phyloP scores from a whole-genome alignment of 2,329 filamentous ascomycete species.

The Neoscytalidium dimidiatum region DNA sequence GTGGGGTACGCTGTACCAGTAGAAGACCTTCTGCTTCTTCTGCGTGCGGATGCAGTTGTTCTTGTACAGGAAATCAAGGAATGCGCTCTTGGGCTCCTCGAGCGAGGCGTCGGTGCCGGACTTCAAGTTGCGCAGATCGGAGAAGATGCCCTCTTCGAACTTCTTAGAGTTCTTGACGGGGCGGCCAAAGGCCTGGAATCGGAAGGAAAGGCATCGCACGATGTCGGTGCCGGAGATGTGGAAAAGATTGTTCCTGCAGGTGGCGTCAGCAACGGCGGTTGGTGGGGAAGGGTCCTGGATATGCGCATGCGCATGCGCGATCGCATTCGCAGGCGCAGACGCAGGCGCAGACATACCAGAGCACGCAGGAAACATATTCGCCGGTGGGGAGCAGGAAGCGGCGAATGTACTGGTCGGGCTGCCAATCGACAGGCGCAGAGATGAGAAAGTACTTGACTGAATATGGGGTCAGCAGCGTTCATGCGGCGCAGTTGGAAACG shows the following conservation, averaged over 20 bases:
- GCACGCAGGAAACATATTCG: conserved; percentile 97
- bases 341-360: conserved; percentile 65
- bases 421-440: conserved; percentile 97
- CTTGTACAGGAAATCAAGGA: conserved; percentile 99
- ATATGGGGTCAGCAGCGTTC: conserved; percentile 33
- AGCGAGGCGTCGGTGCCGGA: conserved; percentile 96
- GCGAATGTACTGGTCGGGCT: conserved; percentile 92
- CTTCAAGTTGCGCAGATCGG: conserved; percentile 95
- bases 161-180: conserved; percentile 99
- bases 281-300: too few species aligned
- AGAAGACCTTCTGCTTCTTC: conserved; percentile 99
- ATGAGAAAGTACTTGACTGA: conserved; percentile 99
- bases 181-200: conserved; percentile 97
- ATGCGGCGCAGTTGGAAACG: conserved; percentile 22
- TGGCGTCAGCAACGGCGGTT: neutral
- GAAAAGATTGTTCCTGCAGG: conserved; percentile 87
- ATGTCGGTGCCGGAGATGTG: conserved; percentile 99
- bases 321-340: too few species aligned
- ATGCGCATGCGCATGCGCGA: too few species aligned
- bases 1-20: conserved; percentile 99
- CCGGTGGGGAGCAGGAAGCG: conserved; percentile 94
- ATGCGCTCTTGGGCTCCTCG: conserved; percentile 97
- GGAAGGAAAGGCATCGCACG: conserved; percentile 94
- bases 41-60: conserved; percentile 99
- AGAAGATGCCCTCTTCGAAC: conserved; percentile 99